Base-by-base conservation (phyloP, 345 rosid species). In the Punica granatum region DNA sequence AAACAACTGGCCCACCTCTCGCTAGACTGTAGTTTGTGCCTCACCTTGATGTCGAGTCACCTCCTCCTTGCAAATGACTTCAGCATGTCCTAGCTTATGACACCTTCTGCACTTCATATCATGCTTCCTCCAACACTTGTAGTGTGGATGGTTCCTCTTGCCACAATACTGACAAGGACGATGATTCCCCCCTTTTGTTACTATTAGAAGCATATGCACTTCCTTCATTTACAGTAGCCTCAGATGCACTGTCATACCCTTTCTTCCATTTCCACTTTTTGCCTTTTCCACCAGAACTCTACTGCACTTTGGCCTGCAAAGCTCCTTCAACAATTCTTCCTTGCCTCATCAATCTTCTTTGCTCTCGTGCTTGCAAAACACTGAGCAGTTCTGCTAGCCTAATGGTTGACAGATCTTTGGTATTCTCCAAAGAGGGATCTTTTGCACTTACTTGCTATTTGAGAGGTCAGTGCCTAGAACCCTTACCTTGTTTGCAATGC, bases 401-500 rank as follows among this genome's bases (percentile, higher is more conserved):
- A 1, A 65, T 14, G 1, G 7, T 2, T 10, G 34, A 43, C 9
- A 65, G n/a, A 43, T 65, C 68, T 26, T 35, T 35, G 6, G 53
- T 3, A 5, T 69, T 59, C 42, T 69, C 60, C 3, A 61, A 41
- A 25, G 60, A 69, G 4, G 67, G 15, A 46, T 42, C 42, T 65
- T 43, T 0, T 31, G n/a, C 1, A 63, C 49, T 10, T 19, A 7
- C 26, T 16, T 35, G 0, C 12, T 16, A 23, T 65, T 54, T 7
- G 1, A 10, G 2, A 65, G 4, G 2, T 39, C 21, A 7, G 39
- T 19, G 19, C 53, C 49, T 1, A 25, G 35, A 15, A n/a, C 60
- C 46, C 66, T 33, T 3, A 35, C 35, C 25, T 33, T 19, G 39
- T 63, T 9, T 6, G 26, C 56, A 16, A 28, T 35, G 4, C 28